Percentiles rank a stretch among this genome's conserved stretches.
These are phyloP conservation scores for Rhodofomes roseus DNA, from an alignment of 1,284 basidiomycete species.

Conservation along the genomic window DNA sequence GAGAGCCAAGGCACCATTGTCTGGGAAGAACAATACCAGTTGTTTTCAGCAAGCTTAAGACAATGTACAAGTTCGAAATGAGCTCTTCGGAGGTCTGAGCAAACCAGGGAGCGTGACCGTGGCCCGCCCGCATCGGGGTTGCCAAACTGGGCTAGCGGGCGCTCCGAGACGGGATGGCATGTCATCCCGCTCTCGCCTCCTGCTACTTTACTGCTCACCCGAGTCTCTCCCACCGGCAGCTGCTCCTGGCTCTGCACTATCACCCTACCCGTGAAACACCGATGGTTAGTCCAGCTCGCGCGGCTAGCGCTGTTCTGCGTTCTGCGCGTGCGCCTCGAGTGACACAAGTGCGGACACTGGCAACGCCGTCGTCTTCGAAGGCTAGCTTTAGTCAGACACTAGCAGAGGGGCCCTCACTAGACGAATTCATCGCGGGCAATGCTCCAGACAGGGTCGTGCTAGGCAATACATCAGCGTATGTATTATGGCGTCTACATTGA, in stretches of 20 bases:
- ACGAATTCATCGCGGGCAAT: slow-evolving; percentile 80
- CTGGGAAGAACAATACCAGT: too few relatives aligned
- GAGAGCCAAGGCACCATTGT: too few relatives aligned
- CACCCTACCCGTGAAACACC: background rate
- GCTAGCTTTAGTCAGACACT: slow-evolving; percentile 55
- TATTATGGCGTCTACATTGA: background rate
- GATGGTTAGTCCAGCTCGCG: slow-evolving; percentile 13
- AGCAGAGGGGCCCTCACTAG: slow-evolving; percentile 72
- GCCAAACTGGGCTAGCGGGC: slow-evolving; percentile 9
- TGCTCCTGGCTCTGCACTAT: background rate
- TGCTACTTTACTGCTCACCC: background rate
- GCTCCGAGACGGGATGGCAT: slow-evolving; percentile 7
- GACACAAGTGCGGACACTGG: slow-evolving; percentile 41
- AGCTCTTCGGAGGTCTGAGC: too few relatives aligned
- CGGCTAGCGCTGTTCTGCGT: slow-evolving; percentile 16
- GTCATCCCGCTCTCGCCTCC: background rate
- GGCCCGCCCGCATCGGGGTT: too few relatives aligned
- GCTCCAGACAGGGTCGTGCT: slow-evolving; percentile 66
- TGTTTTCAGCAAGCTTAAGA: too few relatives aligned
- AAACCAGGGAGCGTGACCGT: too few relatives aligned
- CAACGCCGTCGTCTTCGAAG: slow-evolving; percentile 52
- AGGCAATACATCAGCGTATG: slow-evolving; percentile 76
- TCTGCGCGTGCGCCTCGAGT: slow-evolving; percentile 14
- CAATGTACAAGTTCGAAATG: too few relatives aligned
- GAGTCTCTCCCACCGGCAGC: background rate